Conservation (phyloP, 352 stramenopile species). For the Thalassiosira delicatula region DNA sequence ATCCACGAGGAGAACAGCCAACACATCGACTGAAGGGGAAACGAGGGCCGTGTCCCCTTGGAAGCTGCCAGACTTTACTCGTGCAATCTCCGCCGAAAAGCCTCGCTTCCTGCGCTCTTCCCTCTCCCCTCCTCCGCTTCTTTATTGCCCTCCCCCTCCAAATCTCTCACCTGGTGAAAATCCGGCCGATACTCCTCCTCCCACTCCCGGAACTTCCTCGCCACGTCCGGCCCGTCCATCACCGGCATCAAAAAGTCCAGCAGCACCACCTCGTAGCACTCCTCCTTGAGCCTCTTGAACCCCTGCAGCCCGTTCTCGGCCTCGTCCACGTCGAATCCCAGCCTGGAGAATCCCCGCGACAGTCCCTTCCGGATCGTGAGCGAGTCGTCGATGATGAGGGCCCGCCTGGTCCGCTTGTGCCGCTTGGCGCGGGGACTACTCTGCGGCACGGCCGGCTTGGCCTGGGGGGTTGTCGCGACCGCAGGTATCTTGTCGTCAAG, state of each 20-base stretch:
- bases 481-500: no score
- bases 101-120: no score
- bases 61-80: no score
- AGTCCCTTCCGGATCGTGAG: conserved; percentile 74
- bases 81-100: no score
- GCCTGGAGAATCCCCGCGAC: conserved; percentile 53
- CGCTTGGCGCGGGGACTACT: no score
- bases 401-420: conserved; percentile 45
- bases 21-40: no score
- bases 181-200: conserved; percentile 58
- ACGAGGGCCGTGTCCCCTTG: no score
- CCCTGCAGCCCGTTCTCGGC: conserved; percentile 77
- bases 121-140: no score
- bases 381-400: conserved; percentile 75
- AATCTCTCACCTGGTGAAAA: conserved; percentile 57
- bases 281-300: conserved; percentile 64
- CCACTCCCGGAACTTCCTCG: conserved; percentile 74
- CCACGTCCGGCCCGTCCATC: conserved; percentile 77
- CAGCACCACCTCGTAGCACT: conserved; percentile 73
- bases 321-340: conserved; percentile 69
- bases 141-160: no score
- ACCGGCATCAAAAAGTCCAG: conserved; percentile 84
- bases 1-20: no score
- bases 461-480: no score
- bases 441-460: no score